Base-by-base conservation (phyloP, 176 grass and related monocot species). In the Dactylis glomerata region DNA sequence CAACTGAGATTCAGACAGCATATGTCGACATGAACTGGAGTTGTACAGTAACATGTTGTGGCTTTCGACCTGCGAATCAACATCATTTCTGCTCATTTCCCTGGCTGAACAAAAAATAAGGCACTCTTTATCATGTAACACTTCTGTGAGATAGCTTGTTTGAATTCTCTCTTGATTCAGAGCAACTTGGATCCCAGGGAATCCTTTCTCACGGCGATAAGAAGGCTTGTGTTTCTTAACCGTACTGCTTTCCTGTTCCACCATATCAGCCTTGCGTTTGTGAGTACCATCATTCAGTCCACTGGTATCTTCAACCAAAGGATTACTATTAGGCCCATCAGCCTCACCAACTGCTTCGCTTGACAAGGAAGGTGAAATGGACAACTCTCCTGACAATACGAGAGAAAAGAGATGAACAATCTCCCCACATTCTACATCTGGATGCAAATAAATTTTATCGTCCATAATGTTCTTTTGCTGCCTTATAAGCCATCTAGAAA, bases 391-490 rank as follows among this genome's bases (percentile, higher is more conserved):
- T 26, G 87, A 88, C 31, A 70, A 95, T 78, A 90, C 81, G 31
- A 93, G 89, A 67, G 96, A 92, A 66, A 95, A 90, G 26, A 98
- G 83, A 80, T 90, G 85, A 41, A 83, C 68, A 63, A 94, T 76
- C 88, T 98, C 92, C 36, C 96, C 96, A 77, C 96, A 98, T 81
- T 98, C 89, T 75, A 91, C 88, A 76, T 98, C 91, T 65, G 79
- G 81, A 92, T 82, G 80, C 19, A 95, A 82, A 93, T 30, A 94
- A 89, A 89, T 69, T 76, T 62, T 75, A 75, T 76, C 70, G 2
- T 82, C 72, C 22, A 34, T 75, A 80, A 80, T 58, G 84, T 88
- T 84, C 59, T 89, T 89, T 68, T 93, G 73, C 82, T 98, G 78
- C 4, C 75, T 78, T 82, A 64, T 79, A 84, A 98, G 86, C 96